phyloP scores from a whole-genome alignment of 192 early-diverging fungal genomes.

The Phlyctochytrium planicorne region DNA sequence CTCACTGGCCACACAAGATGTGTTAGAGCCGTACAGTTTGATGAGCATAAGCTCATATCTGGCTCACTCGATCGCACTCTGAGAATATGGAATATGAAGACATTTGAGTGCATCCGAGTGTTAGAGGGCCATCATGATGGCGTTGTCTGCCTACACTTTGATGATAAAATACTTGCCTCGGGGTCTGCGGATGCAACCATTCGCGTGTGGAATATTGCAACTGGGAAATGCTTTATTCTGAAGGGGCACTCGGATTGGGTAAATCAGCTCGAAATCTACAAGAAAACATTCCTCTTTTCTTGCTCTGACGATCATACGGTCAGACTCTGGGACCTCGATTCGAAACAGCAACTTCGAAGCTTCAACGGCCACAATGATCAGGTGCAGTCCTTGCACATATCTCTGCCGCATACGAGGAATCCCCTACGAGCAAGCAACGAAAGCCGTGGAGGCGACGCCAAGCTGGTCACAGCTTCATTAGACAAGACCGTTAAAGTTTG shows the following conservation, averaged over 20 bases:
- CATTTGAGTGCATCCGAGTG: slow-evolving; percentile 82
- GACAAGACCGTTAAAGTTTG: slow-evolving; percentile 92
- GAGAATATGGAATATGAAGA: slow-evolving; percentile 87
- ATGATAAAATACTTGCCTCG: slow-evolving; percentile 73
- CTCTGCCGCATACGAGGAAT: slow-evolving; percentile 18
- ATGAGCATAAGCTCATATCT: slow-evolving; percentile 89
- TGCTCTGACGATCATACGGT: slow-evolving; percentile 87
- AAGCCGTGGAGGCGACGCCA: slow-evolving; percentile 36
- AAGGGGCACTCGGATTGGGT: slow-evolving; percentile 89
- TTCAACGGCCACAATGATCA: slow-evolving; percentile 49
- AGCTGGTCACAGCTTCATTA: slow-evolving; percentile 87
- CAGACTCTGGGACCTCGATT: slow-evolving; percentile 64
- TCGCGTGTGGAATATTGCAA: slow-evolving; percentile 79
- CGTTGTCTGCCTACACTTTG: slow-evolving; percentile 81
- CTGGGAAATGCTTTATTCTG: slow-evolving; percentile 68
- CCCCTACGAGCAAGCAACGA: slow-evolving; percentile 25
- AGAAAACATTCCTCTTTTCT: slow-evolving; percentile 60
- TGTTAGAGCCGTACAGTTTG: slow-evolving; percentile 89
- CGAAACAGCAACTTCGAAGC: slow-evolving; percentile 63
- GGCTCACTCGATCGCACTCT: slow-evolving; percentile 91
- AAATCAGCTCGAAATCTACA: slow-evolving; percentile 80
- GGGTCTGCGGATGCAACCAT: slow-evolving; percentile 83
- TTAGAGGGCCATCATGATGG: slow-evolving; percentile 76
- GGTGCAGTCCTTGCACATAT: slow-evolving; percentile 40
- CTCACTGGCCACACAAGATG: slow-evolving; percentile 83